Base-by-base conservation (phyloP, 805 yeast species). In the Teunomyces panamensis region DNA sequence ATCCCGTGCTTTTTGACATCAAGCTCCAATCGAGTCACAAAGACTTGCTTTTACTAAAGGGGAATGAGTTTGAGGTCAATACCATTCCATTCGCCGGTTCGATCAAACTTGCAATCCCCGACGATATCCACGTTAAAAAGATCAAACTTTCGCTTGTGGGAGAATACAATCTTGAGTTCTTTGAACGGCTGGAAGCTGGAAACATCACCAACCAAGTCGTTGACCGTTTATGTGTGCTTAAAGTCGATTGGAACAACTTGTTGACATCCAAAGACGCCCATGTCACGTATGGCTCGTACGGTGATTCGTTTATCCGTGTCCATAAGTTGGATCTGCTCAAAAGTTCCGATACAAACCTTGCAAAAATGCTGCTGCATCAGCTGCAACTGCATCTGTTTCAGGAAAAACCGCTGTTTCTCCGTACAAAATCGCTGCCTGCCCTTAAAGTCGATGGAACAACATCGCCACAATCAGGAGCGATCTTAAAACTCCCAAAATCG, bases 161-260 rank as follows among this genome's bases (percentile, higher is more conserved):
- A 1, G 77, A 73, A 42, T 71, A 68, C 56, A 60, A 65, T 30
- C 59, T 76, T 10, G 75, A 73, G 42, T 78, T 68, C 59, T 58
- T 69, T 41, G 73, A 65, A 48, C 56, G 70, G 30, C 58, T 60
- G 37, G 59, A 53, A 4, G 48, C 55, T 7, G 73, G 73, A 3
- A 51, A 48, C 7, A 54, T 64, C 6, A 60, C 62, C 0, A 68
- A 65, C 37, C 72, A 70, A 33, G 65, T 72, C 11, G 50, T 60
- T 27, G 79, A 74, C 39, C 63, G 72, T 24, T 58, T 65, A 13
- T 66, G 72, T 37, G 70, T 74, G 5, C 53, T 79, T 41, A 60
- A 65, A 27, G 77, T 71, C 24, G 73, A 68, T 13, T 79, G 84
- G 84, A 63, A 65, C 43, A 79, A 79, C 51, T 59, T 79, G 30